Base-by-base conservation (phyloP, 495 filamentous ascomycete genomes). In the Podospora anserina region DNA sequence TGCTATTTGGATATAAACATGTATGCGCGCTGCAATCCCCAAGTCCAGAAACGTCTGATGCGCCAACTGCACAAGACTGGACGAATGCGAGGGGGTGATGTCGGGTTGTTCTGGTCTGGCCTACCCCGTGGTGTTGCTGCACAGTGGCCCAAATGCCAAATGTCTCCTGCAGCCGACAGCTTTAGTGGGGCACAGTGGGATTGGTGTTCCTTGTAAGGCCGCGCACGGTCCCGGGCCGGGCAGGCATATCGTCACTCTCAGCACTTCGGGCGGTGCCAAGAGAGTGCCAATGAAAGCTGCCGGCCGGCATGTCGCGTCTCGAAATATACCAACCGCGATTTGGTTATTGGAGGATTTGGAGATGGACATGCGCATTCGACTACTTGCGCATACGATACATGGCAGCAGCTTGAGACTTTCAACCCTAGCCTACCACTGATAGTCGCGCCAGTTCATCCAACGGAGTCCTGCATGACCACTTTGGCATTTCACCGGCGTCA, bases 401-500 rank as follows among this genome's bases (percentile, higher is more conserved):
- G 23, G 23, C 23, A 23, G 23, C 23, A 23, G 23, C 23, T 39
- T 39, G 34, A 39, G 34, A 39, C 3, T 39, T 39, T 49, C 39
- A 49, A 49, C 39, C 39, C 39, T 49, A 49, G 39, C 39, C 15
- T 49, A 49, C 15, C 39, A 11, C 39, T 13, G 39, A 32, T 2
- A 49, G 39, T 49, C 15, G 9, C 39, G 39, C 39, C 39, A 49
- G 15, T 49, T 49, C 39, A 49, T 49, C 13, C 13, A 13, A 49
- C 9, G 15, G 39, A 49, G 39, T 16, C 9, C 39, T 49, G 39
- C 39, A 49, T 49, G 39, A 49, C 15, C 39, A 49, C 39, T 49
- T 6, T 49, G 39, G 15, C 13, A 49, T 13, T 49, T 16, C 15
- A 49, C 20, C n/a, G 34, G 53, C 63, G 57, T 68, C 69, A 69